Percentiles rank a stretch among this genome's conserved stretches.
phyloP scores from a whole-genome alignment of 2,329 filamentous ascomycete species.

The Amesomyces nigricolor region DNA sequence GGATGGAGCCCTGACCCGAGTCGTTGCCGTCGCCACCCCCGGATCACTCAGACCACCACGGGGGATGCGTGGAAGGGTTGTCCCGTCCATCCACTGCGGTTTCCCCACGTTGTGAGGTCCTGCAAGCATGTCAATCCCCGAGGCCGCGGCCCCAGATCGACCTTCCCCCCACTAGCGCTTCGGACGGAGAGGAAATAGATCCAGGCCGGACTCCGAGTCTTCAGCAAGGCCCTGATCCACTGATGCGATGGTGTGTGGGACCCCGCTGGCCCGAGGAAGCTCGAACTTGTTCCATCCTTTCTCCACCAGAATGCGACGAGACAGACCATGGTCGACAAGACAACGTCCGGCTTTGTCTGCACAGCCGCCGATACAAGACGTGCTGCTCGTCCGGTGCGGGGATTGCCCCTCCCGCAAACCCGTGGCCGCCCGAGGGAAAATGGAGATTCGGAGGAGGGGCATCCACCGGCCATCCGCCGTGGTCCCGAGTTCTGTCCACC shows the following conservation, averaged over 20 bases:
- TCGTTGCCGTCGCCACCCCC: slow-evolving; percentile 9
- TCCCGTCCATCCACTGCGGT: slow-evolving; percentile 30
- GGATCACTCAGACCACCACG: neutral
- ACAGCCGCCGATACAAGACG: neutral
- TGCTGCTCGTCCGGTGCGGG: neutral
- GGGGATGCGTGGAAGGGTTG: slow-evolving; percentile 7
- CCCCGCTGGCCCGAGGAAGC: slow-evolving; percentile 4
- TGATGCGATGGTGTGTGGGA: slow-evolving; percentile 2
- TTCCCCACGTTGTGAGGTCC: slow-evolving; percentile 36
- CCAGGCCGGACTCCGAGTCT: slow-evolving; percentile 2
- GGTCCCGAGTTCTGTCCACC: slow-evolving; percentile 4
- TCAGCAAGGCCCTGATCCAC: neutral
- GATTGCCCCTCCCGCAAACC: slow-evolving; percentile 2
- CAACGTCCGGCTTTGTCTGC: too few species aligned
- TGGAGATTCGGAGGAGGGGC: too few species aligned
- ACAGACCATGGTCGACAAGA: neutral
- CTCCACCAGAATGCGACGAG: slow-evolving; percentile 1
- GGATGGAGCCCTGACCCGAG: neutral
- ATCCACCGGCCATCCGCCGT: neutral
- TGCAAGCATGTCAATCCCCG: slow-evolving; percentile 28
- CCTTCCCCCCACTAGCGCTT: slow-evolving; percentile 3
- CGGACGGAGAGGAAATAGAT: slow-evolving; percentile 5
- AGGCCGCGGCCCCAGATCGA: slow-evolving; percentile 15
- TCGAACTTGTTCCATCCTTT: neutral
- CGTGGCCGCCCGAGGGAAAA: slow-evolving; percentile 14